phyloP scores from a whole-genome alignment of 2,329 filamentous ascomycete species.

The Apiospora hydei region DNA sequence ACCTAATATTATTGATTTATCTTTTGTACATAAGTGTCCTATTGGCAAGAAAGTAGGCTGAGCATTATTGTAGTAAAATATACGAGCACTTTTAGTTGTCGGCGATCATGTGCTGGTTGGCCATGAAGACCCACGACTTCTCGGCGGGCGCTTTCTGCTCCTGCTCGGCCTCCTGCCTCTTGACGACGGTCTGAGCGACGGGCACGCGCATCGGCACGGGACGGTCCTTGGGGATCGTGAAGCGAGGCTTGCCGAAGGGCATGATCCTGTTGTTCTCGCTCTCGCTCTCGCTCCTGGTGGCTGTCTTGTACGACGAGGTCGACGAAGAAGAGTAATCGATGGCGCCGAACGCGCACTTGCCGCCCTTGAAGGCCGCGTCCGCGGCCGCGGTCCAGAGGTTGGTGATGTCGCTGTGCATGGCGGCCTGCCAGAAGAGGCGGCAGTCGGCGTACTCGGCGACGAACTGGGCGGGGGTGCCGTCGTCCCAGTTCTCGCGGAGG shows the following conservation, averaged over 20 bases:
- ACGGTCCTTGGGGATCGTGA: constrained; percentile 30
- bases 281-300: neutral
- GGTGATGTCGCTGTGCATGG: constrained; percentile 55
- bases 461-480: constrained; percentile 56
- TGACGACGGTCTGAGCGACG: constrained; percentile 24
- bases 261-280: constrained; percentile 11
- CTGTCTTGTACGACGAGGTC: neutral
- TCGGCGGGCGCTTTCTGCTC: constrained; percentile 25
- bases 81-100: neutral
- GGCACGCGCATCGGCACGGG: constrained; percentile 21
- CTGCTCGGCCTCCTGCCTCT: constrained; percentile 20
- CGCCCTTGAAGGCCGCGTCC: constrained; percentile 49
- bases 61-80: neutral
- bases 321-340: constrained; percentile 34
- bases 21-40: neutral
- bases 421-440: constrained; percentile 57
- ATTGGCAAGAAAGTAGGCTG: neutral
- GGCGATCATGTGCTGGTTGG: constrained; percentile 34
- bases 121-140: constrained; percentile 32
- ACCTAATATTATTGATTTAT: constrained; percentile 11
- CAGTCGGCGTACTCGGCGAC: constrained; percentile 57
- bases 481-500: constrained; percentile 44
- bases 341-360: constrained; percentile 47
- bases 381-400: constrained; percentile 56
- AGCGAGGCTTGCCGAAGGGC: constrained; percentile 35